Evolutionary conservation across 495 filamentous ascomycete species (phyloP).

Genomic region (Aspergillus baeticus): DNA sequence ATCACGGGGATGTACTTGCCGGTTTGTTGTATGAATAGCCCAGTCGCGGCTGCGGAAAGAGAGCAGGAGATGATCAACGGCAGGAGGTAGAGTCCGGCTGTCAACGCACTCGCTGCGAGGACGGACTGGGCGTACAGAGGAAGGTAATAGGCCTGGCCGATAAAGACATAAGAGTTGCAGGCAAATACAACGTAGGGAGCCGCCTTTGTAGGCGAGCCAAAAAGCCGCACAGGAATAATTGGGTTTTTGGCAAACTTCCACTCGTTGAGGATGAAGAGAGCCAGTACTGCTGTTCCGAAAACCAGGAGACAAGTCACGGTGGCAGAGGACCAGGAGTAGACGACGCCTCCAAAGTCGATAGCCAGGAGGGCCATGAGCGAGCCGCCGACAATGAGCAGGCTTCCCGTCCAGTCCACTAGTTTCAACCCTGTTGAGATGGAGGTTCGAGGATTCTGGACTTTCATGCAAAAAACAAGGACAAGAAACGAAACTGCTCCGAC

Average conservation of each 20-base stretch:
- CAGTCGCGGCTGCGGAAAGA: too few relatives aligned
- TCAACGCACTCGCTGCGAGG: background rate
- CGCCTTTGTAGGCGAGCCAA: conserved; percentile 22
- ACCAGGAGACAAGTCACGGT: conserved; percentile 51
- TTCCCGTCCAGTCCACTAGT: too few relatives aligned
- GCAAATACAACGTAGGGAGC: background rate
- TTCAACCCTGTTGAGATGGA: too few relatives aligned
- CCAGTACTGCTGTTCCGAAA: conserved; percentile 46
- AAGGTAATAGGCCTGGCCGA: background rate
- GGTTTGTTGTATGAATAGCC: too few relatives aligned
- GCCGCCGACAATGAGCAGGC: conserved; percentile 55
- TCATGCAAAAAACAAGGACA: too few relatives aligned
- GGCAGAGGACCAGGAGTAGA: conserved; percentile 64
- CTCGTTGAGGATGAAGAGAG: conserved; percentile 43
- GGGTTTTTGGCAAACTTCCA: conserved; percentile 66
- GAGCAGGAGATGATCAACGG: too few relatives aligned
- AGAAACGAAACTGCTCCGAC: too few relatives aligned
- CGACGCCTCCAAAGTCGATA: conserved; percentile 66
- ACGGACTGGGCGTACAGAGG: conserved; percentile 3
- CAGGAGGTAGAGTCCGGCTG: background rate
- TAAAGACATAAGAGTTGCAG: background rate
- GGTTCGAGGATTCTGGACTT: too few relatives aligned
- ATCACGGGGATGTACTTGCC: background rate
- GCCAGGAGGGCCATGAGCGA: conserved; percentile 65
- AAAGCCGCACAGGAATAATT: conserved; percentile 66